Evolutionary conservation across 2,329 filamentous ascomycete species (phyloP).

Genomic region (Aspergillus persii): DNA sequence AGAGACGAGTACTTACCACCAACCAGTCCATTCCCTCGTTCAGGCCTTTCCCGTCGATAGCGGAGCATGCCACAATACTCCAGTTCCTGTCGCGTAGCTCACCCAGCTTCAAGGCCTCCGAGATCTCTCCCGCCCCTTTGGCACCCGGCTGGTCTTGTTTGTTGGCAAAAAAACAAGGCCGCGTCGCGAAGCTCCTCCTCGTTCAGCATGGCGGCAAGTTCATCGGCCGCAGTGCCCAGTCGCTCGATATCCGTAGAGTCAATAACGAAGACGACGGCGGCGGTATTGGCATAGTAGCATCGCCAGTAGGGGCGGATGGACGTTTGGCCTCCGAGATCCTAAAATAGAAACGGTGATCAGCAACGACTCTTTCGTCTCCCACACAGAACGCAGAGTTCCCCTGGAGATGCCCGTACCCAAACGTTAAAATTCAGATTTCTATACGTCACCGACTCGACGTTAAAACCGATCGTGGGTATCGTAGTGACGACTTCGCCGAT

Average conservation of each 20-base stretch:
- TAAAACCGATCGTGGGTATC: slow-evolving; percentile 98
- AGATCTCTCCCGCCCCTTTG: slow-evolving; percentile 94
- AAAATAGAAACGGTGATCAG: slow-evolving; percentile 10
- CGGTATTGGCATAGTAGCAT: slow-evolving; percentile 98
- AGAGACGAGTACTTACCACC: slow-evolving; percentile 62
- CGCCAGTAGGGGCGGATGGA: slow-evolving; percentile 98
- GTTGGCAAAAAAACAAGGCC: slow-evolving; percentile 91
- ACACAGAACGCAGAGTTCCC: too few species aligned
- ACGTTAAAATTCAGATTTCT: slow-evolving; percentile 99
- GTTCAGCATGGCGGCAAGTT: slow-evolving; percentile 90
- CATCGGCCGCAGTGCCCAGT: slow-evolving; percentile 86
- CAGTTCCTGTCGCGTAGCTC: slow-evolving; percentile 95
- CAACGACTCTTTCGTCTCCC: not conserved
- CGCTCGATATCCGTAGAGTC: slow-evolving; percentile 97
- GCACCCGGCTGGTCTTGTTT: slow-evolving; percentile 98
- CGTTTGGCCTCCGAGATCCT: slow-evolving; percentile 97
- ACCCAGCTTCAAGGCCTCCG: slow-evolving; percentile 83
- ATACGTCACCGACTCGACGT: slow-evolving; percentile 98
- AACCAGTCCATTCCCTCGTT: slow-evolving; percentile 99
- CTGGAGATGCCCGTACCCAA: slow-evolving; percentile 63
- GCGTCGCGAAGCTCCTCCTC: slow-evolving; percentile 96
- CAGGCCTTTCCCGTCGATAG: slow-evolving; percentile 91
- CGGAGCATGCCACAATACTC: slow-evolving; percentile 97
- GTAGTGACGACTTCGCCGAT: slow-evolving; percentile 98
- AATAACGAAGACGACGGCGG: slow-evolving; percentile 97